phyloP scores from a whole-genome alignment of 176 grass and related monocot species.

The Poa pratensis region DNA sequence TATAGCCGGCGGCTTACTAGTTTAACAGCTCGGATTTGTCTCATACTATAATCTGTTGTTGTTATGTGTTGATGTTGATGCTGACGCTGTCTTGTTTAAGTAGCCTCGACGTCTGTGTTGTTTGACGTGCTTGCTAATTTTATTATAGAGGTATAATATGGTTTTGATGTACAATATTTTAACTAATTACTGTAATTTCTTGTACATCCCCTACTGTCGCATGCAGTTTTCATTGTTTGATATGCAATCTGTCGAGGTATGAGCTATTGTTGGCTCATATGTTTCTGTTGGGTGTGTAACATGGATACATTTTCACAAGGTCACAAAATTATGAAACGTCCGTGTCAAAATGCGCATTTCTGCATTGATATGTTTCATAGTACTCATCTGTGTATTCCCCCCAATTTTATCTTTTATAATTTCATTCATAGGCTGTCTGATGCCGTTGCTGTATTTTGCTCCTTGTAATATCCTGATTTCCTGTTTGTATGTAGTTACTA shows the following conservation, averaged over 20 bases:
- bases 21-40: background rate
- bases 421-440: background rate
- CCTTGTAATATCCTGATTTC: background rate
- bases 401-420: background rate
- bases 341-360: background rate
- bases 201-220: background rate
- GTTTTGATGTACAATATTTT: background rate
- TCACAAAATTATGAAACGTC: background rate
- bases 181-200: background rate
- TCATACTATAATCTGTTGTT: background rate
- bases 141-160: background rate
- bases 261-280: background rate
- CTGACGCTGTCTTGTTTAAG: no score
- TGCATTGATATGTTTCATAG: background rate
- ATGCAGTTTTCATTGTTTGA: background rate
- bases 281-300: background rate
- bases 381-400: background rate
- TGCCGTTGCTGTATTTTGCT: background rate
- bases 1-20: no score
- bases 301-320: background rate
- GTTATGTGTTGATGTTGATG: background rate
- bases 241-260: background rate
- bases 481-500: background rate
- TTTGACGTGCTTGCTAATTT: background rate
- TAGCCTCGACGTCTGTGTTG: background rate